A percentile compares a stretch with the other conserved stretches of the same genome.
Conservation (phyloP, 495 filamentous ascomycete genomes). For the Umbilicaria muhlenbergii region DNA sequence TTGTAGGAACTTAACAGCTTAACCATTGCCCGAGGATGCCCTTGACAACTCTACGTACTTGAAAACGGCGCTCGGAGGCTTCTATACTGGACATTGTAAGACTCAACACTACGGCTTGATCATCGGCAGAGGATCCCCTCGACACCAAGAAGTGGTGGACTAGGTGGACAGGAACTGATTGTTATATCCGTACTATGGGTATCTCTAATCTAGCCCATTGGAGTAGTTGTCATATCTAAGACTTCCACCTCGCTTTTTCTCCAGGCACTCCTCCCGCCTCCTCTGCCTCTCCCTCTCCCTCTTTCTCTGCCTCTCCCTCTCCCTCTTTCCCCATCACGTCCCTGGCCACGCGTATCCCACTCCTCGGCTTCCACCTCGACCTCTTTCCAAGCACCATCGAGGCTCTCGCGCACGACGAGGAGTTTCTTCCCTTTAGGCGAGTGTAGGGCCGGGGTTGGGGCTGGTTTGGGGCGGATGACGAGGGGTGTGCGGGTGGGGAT, state of each 20-base stretch:
- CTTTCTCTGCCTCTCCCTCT: neutral
- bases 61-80: no score
- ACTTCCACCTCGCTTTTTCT: neutral
- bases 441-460: no score
- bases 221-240: neutral
- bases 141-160: no score
- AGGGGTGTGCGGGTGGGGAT: neutral
- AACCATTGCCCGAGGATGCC: neutral
- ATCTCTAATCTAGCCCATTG: no score
- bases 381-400: conserved; percentile 14
- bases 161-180: no score
- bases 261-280: neutral
- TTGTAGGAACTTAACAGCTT: neutral
- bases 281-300: neutral
- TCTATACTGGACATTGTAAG: no score
- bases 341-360: neutral
- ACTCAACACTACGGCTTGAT: no score
- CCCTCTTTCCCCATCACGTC: neutral
- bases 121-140: no score
- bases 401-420: conserved; percentile 7
- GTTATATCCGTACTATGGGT: no score
- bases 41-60: no score
- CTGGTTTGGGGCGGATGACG: no score
- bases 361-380: neutral
- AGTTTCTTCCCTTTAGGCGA: neutral